phyloP scores from a whole-genome alignment of 768 basidiomycete species.

The Tulasnella sp. region DNA sequence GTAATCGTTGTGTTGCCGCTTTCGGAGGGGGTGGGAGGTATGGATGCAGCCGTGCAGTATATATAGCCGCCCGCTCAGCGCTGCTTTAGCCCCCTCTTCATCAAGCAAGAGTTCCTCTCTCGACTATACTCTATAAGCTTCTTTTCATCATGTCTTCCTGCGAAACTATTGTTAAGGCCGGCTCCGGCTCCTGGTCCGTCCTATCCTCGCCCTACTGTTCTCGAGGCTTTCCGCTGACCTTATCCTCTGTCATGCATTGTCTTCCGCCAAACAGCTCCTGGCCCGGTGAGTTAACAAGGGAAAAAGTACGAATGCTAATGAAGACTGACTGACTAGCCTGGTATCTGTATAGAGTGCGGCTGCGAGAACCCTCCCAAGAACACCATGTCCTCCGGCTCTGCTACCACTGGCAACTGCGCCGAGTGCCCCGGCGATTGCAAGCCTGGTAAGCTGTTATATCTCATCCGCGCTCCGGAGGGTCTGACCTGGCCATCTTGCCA shows the following conservation, averaged over 20 bases:
- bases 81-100: not conserved
- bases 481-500: not conserved
- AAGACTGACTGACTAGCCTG: not conserved
- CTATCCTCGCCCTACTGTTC: not conserved
- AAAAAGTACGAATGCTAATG: not conserved
- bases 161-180: not conserved
- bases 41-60: not conserved
- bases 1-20: not conserved
- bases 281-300: not conserved
- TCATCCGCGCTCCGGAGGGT: not conserved
- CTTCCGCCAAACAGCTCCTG: not conserved
- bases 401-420: not conserved
- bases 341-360: not conserved
- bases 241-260: not conserved
- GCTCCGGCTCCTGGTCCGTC: not conserved
- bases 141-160: not conserved
- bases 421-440: not conserved
- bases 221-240: not conserved
- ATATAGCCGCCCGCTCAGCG: not conserved
- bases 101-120: not conserved
- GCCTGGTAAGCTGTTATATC: not conserved
- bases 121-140: not conserved
- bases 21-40: not conserved
- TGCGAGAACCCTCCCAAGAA: not conserved
- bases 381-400: not conserved